Evolutionary conservation across 768 basidiomycete species (phyloP), one percentile per base, ranked within the genome.

Genomic region (Pleurotus salmoneostramineus): DNA sequence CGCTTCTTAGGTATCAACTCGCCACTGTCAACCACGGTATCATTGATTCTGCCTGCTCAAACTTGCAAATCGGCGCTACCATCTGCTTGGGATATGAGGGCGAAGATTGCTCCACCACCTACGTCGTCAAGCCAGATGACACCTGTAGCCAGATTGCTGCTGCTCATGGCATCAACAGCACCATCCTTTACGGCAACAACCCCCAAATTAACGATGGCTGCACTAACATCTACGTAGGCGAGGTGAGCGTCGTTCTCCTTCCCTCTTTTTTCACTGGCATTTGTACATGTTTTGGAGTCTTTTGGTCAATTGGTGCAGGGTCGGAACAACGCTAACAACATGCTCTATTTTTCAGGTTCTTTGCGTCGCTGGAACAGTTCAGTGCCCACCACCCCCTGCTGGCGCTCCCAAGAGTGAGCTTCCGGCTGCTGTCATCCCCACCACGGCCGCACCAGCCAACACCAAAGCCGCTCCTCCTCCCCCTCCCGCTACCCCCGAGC

Each of bases 221-320:
- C 70, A 71, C 63, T 62, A 91, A 91, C 75, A 74, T 93, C 68
- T 90, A 91, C 71, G 66, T 87, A 58, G 89, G 85, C 65, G 87
- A 91, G 82, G 90, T 91, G 50, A 56, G 79, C 3, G 7, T 12
- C 32, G 8, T 14, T 6, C 14, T 15, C 3, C 15, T 54, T 37
- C 14, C 14, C 14, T 40, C 14, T 40, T 40, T 40, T 14, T 40
- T 40, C 37, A 6, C 37, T 40, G 6, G 37, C 14, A 6, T 14
- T 40, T 40, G 37, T 40, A 40, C 6, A 40, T 40, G 14, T 14
- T 40, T 40, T 6, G 37, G 6, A 40, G 6, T 6, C 37, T 40
- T 14, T 6, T 40, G 37, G 8, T 40, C 37, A 40, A 2, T 45
- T 17, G 6, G 5, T 45, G 11, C 44, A 45, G 44, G 44, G 44